Evolutionary conservation across 768 basidiomycete genomes (phyloP).

Genomic region (Cubamyces lactineus): DNA sequence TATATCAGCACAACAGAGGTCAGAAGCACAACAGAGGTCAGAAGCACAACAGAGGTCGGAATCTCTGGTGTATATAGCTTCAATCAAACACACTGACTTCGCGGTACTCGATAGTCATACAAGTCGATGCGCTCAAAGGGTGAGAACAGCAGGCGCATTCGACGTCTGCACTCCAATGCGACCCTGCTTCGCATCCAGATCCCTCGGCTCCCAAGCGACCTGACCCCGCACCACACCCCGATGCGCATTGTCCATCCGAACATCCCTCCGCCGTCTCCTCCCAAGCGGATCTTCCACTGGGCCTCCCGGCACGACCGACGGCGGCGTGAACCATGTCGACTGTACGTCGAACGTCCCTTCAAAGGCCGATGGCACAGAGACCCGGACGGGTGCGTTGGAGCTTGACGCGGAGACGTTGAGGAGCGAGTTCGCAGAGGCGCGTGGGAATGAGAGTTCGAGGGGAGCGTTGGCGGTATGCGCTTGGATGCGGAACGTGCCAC

Average conservation of each 20-base stretch:
- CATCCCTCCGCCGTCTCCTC: slow-evolving; percentile 16
- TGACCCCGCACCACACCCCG: neutral
- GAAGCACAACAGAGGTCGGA: no score
- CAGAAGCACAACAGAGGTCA: no score
- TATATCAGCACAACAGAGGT: no score
- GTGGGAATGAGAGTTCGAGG: slow-evolving; percentile 35
- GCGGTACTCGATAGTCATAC: no score
- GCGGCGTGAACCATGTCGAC: slow-evolving; percentile 21
- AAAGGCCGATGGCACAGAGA: slow-evolving; percentile 40
- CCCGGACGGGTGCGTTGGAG: slow-evolving; percentile 39
- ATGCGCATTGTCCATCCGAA: neutral
- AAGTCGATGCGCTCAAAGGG: neutral
- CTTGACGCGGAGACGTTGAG: slow-evolving; percentile 37
- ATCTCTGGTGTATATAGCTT: no score
- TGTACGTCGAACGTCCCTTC: slow-evolving; percentile 43
- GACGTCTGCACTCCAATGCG: slow-evolving; percentile 2
- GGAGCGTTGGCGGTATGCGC: slow-evolving; percentile 40
- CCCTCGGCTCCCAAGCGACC: slow-evolving; percentile 11
- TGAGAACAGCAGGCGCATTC: slow-evolving; percentile 3
- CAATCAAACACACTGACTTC: no score
- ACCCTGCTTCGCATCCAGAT: slow-evolving; percentile 5
- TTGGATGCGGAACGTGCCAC: slow-evolving; percentile 38
- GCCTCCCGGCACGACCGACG: slow-evolving; percentile 1
- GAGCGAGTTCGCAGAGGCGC: slow-evolving; percentile 39
- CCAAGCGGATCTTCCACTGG: slow-evolving; percentile 28